Percentiles rank a stretch among this genome's conserved stretches.
Evolutionary conservation across 176 grass and related monocot genomes (phyloP).

Genomic region (Coix lacrymajobi): DNA sequence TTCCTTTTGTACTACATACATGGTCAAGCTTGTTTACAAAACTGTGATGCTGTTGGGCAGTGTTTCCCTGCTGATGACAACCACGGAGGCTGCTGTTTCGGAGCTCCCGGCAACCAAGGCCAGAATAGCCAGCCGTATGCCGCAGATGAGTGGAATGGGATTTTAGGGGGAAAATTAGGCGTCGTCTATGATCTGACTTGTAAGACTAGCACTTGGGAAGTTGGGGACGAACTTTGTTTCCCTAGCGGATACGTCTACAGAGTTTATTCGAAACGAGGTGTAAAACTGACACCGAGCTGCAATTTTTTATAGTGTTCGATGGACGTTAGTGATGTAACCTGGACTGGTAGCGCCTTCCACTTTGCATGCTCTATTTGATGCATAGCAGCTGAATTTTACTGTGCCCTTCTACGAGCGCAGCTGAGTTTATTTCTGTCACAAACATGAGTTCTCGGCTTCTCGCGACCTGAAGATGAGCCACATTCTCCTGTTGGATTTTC

Average conservation of each 20-base stretch:
- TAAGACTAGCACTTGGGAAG: neutral
- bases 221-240: neutral
- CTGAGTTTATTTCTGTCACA: neutral
- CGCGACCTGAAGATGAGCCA: neutral
- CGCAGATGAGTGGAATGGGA: conserved; percentile 54
- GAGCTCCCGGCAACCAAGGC: conserved; percentile 55
- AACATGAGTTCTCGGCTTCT: neutral
- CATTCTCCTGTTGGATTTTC: neutral
- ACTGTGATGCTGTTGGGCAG: conserved; percentile 29
- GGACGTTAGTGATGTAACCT: neutral
- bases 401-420: neutral
- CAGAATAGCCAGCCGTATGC: conserved; percentile 55
- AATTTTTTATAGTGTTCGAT: neutral
- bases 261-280: neutral
- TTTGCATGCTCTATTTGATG: neutral
- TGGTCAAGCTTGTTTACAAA: neutral
- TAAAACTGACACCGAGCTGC: neutral
- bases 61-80: conserved; percentile 80
- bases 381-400: neutral
- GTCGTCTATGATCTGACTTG: neutral
- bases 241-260: neutral
- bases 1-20: neutral
- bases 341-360: neutral
- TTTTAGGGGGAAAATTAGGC: conserved; percentile 30
- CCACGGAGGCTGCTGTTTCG: conserved; percentile 66